Evolutionary conservation across 1,139 yeast species (phyloP), one percentile per base, ranked within the genome.

Genomic region (Hanseniaspora sp.): DNA sequence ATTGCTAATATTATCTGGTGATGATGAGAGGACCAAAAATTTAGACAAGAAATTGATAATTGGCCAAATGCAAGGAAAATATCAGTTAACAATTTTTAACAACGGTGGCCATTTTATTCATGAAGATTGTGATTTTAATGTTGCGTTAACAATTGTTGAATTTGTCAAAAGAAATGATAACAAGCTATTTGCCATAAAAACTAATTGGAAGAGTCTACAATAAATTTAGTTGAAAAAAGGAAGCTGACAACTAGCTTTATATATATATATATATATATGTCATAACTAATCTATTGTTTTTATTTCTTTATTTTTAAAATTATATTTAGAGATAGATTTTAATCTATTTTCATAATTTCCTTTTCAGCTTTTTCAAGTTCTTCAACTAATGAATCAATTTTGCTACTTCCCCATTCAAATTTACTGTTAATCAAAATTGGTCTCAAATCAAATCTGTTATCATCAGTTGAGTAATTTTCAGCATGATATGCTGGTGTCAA

Each of bases 11-110:
- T 69, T 92, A n/a, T 95, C 97, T 0, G 95, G 95, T 4, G 86
- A 90, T 56, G 96, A 92, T 63, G 45, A 44, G 18, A 30, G 39
- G 17, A 37, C 31, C 9, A 43, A 49, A 38, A 79, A 86, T 9
- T 72, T 94, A 33, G 98, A 94, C 67, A 87, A 83, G 59, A 77
- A 78, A 46, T 71, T 92, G 44, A 87, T 88, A 66, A 82, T 92
- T 56, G 98, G 96, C 0, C 98, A 94, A 68, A 92, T 92, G 98
- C 97, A 90, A 69, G 94, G 95, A 0, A 87, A 86, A 64, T 92
- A 84, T 66, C 98, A 92, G 67, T 74, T 92, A 48, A 81, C 86
- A 15, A 95, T 88, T 4, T 83, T 88, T 67, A 82, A 79, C 63
- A 82, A 79, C 40, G 74, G 90, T 1, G 96, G 97, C 1, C 99